phyloP scores from a whole-genome alignment of 495 filamentous ascomycete genomes.

The Talaromyces thailandensis region DNA sequence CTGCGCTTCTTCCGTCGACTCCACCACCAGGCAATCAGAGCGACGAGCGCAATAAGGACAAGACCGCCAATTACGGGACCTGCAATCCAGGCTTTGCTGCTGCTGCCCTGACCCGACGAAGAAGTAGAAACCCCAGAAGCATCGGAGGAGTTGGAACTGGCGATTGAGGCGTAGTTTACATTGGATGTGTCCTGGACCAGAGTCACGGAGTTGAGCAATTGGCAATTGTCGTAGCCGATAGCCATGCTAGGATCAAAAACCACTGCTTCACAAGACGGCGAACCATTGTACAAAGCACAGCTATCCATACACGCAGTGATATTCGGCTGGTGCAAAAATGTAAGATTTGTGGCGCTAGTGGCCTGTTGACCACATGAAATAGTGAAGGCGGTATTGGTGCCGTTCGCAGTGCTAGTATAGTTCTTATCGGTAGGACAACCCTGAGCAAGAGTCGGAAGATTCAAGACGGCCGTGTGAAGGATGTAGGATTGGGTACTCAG shows the following conservation, averaged over 20 bases:
- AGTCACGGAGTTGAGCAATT: background rate
- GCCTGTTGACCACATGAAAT: background rate
- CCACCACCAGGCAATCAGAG: background rate
- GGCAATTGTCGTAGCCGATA: background rate
- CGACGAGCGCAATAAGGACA: background rate
- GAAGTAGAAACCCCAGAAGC: background rate
- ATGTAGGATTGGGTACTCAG: background rate
- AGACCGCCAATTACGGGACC: background rate
- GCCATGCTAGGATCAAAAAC: background rate
- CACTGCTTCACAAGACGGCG: background rate
- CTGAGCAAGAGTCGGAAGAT: background rate
- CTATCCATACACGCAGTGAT: constrained; percentile 1
- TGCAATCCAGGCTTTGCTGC: constrained; percentile 4
- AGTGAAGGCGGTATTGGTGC: background rate
- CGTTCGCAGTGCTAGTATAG: background rate
- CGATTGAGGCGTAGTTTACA: background rate
- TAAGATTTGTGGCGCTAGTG: background rate
- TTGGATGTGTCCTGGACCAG: background rate
- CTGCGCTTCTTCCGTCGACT: background rate
- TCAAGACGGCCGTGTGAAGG: constrained; percentile 1
- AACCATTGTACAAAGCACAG: background rate
- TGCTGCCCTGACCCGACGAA: background rate
- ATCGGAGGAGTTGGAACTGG: background rate
- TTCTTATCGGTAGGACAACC: background rate
- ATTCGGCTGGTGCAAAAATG: background rate